Base-by-base conservation (phyloP, 441 rosid species). In the Croton setiger region DNA sequence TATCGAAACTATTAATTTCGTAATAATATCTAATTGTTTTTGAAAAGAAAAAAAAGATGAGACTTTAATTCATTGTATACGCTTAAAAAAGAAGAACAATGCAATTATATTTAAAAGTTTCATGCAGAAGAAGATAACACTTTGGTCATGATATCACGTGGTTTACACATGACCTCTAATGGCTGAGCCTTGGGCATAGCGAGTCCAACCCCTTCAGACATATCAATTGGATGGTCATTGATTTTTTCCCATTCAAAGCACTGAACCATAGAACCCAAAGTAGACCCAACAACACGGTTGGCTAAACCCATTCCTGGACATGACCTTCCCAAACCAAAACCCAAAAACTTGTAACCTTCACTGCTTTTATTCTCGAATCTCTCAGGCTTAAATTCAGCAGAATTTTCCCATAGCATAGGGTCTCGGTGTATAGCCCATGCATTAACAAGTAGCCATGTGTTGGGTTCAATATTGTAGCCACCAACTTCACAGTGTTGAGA, bases 101-200 rank as follows among this genome's bases (percentile, higher is more conserved):
- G n/a, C n/a, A n/a, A n/a, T n/a, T n/a, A n/a, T n/a, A n/a, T n/a
- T n/a, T n/a, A n/a, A 11, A 21, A 21, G 41, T 10, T 17, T 57
- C 17, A 31, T 1, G 33, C 10, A 33, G 44, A 58, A 35, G 43
- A 45, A 63, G 20, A 21, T 3, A 62, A 27, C n/a, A 51, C 49
- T 5, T 70, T 61, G 17, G 27, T 43, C 73, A 70, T 61, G 37
- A 43, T n/a, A 23, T 47, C 6, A n/a, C 69, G 64, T 4, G 69
- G 23, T 18, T 59, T 67, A 62, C 76, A 73, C 71, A 67, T 58
- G 14, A 71, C 75, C 54, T 49, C 67, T n/a, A 67, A 33, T 7
- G 76, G 68, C 18, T 35, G 7, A 54, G 35, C 68, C n/a, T 67
- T 67, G 0, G 67, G 72, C 72, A 67, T 60, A 23, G 51, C 7